These are phyloP conservation scores for sunflower (Helianthus annuus) DNA, from an alignment of 129 eudicot genomes.

Conservation along the genomic window DNA sequence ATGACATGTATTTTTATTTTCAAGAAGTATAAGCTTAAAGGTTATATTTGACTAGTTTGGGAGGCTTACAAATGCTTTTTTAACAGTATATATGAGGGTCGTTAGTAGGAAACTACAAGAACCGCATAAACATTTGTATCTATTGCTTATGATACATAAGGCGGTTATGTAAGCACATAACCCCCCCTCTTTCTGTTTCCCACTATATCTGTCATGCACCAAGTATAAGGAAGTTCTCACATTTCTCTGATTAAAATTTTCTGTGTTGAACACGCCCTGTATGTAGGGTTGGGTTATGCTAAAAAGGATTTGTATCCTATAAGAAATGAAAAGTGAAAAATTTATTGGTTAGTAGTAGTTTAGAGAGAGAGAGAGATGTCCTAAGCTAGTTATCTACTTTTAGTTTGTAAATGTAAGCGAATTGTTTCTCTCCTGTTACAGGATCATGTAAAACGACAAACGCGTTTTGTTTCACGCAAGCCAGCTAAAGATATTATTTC, in stretches of 20 bases:
- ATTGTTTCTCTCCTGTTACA: constrained; percentile 29
- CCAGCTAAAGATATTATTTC: constrained; percentile 72
- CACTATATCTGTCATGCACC: neutral
- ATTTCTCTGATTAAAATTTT: too few relatives aligned
- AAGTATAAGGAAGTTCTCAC: too few relatives aligned
- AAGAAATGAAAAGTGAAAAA: too few relatives aligned
- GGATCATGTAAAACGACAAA: constrained; percentile 93
- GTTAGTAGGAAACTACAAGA: too few relatives aligned
- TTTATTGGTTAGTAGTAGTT: too few relatives aligned
- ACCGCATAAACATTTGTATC: too few relatives aligned
- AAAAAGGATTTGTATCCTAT: too few relatives aligned
- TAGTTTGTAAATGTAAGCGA: constrained; percentile 21
- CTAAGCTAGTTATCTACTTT: constrained; percentile 5
- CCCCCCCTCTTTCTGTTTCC: neutral
- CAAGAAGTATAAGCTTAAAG: neutral
- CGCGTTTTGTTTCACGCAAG: constrained; percentile 92
- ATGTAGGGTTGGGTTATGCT: too few relatives aligned
- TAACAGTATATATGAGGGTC: neutral
- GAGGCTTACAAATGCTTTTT: neutral
- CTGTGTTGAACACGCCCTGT: too few relatives aligned
- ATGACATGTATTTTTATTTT: neutral
- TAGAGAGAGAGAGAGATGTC: neutral
- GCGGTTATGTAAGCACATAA: too few relatives aligned
- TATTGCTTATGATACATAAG: too few relatives aligned
- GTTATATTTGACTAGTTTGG: neutral